Base-by-base conservation (phyloP, 2,329 filamentous ascomycete species). In the Penicillium paneum region DNA sequence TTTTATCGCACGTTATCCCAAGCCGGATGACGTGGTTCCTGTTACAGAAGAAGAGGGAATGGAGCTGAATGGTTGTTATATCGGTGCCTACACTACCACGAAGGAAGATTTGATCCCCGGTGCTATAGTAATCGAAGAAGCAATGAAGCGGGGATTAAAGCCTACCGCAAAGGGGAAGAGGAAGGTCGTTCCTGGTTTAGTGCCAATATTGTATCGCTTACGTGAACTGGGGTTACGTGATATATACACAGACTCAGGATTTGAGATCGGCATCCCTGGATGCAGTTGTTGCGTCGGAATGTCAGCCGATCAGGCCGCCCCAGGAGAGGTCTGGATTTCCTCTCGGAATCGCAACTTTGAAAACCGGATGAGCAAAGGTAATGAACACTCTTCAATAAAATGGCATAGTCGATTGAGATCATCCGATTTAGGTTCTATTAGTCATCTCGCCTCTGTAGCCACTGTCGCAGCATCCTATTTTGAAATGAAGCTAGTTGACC, bases 381-480 rank as follows among this genome's bases (percentile, higher is more conserved):
- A 28, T 8, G 21, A 41, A 5, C 3, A 3, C 4, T 15, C 7
- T 7, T n/a, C 2, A 41, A 11, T 24, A 10, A 3, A 3, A n/a
- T 28, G 24, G 10, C n/a, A 12, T 17, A 10, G 7, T 17, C 2
- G 10, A 28, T 41, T 41, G 21, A 41, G 8, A 35, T 43, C 8
- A 17, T 26, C 11, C 29, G n/a, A 39, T n/a, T 8, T 21, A 36
- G 19, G 38, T 13, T n/a, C 75, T 0, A 70, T 81, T 56, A 78
- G 77, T 1, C 73, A 77, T 55, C 62, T 81, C 26, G 68, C 71
- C 1, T 78, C 76, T 0, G 77, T 78, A 3, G 76, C 74, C 6
- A 75, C 76, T 0, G 78, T 80, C 1, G 77, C 78, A 3, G 77
- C 77, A 3, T 78, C 75, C 0, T 75, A 71, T 0, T 80, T 80